These are phyloP conservation scores for Suillus clintonianus DNA, from an alignment of 768 basidiomycete genomes.

Conservation along the genomic window DNA sequence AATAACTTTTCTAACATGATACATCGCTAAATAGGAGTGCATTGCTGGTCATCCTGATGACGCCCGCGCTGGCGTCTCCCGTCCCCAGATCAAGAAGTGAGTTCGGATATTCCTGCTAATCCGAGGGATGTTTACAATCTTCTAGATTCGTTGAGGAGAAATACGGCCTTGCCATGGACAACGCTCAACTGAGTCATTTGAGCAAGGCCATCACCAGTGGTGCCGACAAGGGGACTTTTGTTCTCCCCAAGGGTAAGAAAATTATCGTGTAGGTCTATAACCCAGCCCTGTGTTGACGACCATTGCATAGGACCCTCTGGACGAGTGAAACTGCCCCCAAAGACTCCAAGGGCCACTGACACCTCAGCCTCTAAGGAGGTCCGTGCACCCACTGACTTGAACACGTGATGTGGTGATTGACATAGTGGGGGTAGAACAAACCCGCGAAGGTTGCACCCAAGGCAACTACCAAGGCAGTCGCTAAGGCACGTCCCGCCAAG, in stretches of 20 bases:
- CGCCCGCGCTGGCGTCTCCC: constrained; percentile 81
- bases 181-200: constrained; percentile 78
- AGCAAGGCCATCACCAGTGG: constrained; percentile 81
- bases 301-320: constrained; percentile 43
- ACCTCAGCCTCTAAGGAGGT: constrained; percentile 61
- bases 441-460: constrained; percentile 35
- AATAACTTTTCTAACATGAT: neutral
- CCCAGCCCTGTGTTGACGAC: constrained; percentile 5
- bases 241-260: constrained; percentile 79
- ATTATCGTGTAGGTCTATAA: constrained; percentile 1
- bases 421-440: constrained; percentile 24
- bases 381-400: constrained; percentile 23
- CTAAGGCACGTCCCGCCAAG: constrained; percentile 28
- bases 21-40: constrained; percentile 65
- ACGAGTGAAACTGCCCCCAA: constrained; percentile 71
- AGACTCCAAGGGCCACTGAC: constrained; percentile 49
- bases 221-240: constrained; percentile 79
- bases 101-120: constrained; percentile 26
- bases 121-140: constrained; percentile 13
- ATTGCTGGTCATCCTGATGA: constrained; percentile 74
- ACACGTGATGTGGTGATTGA: constrained; percentile 24
- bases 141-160: constrained; percentile 78
- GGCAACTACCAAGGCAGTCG: constrained; percentile 1
- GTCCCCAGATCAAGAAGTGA: constrained; percentile 92
- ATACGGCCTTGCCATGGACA: constrained; percentile 80